Evolutionary conservation across 176 grass and related monocot genomes (phyloP).

Genomic region (Rhynchospora pubera): DNA sequence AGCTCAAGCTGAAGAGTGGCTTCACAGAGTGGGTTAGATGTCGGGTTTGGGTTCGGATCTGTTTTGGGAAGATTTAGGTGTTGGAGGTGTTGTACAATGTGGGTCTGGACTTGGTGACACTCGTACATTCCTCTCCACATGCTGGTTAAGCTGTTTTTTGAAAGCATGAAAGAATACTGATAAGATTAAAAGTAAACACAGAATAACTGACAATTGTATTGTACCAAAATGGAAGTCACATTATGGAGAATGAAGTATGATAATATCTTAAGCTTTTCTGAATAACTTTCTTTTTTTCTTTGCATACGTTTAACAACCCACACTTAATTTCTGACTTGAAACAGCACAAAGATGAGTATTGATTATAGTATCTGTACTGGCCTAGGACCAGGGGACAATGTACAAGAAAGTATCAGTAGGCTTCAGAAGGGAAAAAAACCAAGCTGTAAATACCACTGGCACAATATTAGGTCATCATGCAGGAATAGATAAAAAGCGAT

Average conservation of each 20-base stretch:
- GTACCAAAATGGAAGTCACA: background rate
- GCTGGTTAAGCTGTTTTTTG: slow-evolving; percentile 65
- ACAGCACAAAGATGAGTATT: background rate
- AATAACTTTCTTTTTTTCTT: background rate
- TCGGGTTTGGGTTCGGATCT: slow-evolving; percentile 52
- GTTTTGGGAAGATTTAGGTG: slow-evolving; percentile 75
- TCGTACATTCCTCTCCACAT: slow-evolving; percentile 99
- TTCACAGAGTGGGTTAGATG: slow-evolving; percentile 69
- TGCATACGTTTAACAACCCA: background rate
- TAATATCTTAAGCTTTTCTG: background rate
- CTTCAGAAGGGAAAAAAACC: background rate
- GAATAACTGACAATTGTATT: background rate
- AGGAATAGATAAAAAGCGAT: background rate
- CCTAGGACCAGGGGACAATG: too few relatives aligned
- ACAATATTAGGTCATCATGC: background rate
- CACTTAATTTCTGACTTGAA: background rate
- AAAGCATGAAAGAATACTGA: slow-evolving; percentile 24
- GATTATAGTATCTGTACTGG: background rate
- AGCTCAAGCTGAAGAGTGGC: slow-evolving; percentile 78
- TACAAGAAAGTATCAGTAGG: background rate
- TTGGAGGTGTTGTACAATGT: slow-evolving; percentile 94
- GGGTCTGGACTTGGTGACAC: slow-evolving; percentile 96
- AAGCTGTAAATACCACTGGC: background rate
- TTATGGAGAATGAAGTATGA: background rate
- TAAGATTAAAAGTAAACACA: background rate